Conservation (phyloP, 768 basidiomycete genomes). For the Macrolepiota dolichaula region DNA sequence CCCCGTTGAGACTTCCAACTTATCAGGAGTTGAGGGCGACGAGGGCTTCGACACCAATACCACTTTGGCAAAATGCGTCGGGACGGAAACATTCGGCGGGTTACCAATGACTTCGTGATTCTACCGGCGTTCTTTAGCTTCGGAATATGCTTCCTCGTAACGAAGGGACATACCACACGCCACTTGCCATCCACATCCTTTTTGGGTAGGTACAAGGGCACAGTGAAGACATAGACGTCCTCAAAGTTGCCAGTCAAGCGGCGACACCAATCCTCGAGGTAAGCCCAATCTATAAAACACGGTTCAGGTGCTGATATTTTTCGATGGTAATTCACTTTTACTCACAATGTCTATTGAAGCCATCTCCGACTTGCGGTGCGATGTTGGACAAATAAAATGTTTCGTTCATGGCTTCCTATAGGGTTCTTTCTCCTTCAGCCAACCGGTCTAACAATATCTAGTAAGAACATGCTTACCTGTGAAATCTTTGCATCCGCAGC, state of each 20-base stretch:
- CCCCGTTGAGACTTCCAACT: conserved; percentile 78
- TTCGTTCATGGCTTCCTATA: conserved; percentile 92
- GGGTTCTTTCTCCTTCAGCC: background rate
- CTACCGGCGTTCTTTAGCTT: conserved; percentile 34
- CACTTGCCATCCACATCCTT: conserved; percentile 89
- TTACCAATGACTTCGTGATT: conserved; percentile 93
- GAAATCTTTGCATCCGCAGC: conserved; percentile 94
- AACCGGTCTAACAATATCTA: background rate
- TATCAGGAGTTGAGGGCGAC: conserved; percentile 67
- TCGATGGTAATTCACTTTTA: conserved; percentile 10
- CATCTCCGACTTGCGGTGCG: conserved; percentile 95
- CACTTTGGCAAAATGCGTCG: conserved; percentile 98
- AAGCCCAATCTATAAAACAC: conserved; percentile 80
- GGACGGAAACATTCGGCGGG: conserved; percentile 88
- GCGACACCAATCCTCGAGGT: conserved; percentile 94
- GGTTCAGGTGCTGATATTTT: background rate
- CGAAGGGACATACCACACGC: conserved; percentile 70
- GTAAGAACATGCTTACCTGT: conserved; percentile 44
- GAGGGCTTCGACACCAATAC: conserved; percentile 74
- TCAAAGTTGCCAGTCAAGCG: conserved; percentile 81
- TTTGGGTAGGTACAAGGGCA: conserved; percentile 93
- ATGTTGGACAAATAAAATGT: conserved; percentile 95
- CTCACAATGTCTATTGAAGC: conserved; percentile 96
- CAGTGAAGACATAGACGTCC: conserved; percentile 96
- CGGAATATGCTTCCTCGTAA: background rate